Conservation (phyloP, 2,329 filamentous ascomycete genomes). For the Fusarium albidum region DNA sequence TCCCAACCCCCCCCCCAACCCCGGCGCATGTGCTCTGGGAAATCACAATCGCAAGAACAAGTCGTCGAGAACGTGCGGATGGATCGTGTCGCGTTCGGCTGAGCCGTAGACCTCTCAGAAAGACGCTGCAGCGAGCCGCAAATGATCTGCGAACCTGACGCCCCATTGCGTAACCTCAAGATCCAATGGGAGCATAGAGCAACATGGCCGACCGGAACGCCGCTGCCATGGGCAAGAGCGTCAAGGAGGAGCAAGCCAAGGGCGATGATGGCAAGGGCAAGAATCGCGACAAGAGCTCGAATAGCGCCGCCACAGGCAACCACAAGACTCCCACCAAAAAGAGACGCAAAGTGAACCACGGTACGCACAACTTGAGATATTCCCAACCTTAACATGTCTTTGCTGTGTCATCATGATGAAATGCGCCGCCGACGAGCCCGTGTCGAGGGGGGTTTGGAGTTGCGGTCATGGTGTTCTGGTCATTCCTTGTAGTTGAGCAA, state of each 20-base stretch:
- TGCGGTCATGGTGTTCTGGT: slow-evolving; percentile 15
- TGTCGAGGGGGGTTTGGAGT: slow-evolving; percentile 9
- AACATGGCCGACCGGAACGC: slow-evolving; percentile 47
- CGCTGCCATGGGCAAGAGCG: slow-evolving; percentile 44
- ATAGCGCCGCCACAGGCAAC: slow-evolving; percentile 34
- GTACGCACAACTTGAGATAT: slow-evolving; percentile 59
- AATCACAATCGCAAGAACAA: slow-evolving; percentile 28
- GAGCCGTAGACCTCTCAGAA: slow-evolving; percentile 33
- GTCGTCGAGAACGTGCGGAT: slow-evolving; percentile 34
- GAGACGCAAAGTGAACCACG: slow-evolving; percentile 89
- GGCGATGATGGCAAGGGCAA: slow-evolving; percentile 42
- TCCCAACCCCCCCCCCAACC: slow-evolving; percentile 14
- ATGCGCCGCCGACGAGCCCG: slow-evolving; percentile 9
- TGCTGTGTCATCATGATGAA: slow-evolving; percentile 2
- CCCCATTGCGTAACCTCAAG: slow-evolving; percentile 44
- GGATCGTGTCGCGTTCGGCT: slow-evolving; percentile 35
- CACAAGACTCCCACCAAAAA: slow-evolving; percentile 79
- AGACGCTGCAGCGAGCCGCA: slow-evolving; percentile 43
- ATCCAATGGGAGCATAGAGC: slow-evolving; percentile 45
- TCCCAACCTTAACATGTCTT: neutral
- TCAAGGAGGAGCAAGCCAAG: slow-evolving; percentile 39
- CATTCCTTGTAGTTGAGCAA: slow-evolving; percentile 22
- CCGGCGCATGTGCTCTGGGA: slow-evolving; percentile 18
- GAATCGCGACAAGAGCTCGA: slow-evolving; percentile 41
- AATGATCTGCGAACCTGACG: slow-evolving; percentile 43